Conservation (phyloP, 164 flowering plant species). For the Piper betle region DNA sequence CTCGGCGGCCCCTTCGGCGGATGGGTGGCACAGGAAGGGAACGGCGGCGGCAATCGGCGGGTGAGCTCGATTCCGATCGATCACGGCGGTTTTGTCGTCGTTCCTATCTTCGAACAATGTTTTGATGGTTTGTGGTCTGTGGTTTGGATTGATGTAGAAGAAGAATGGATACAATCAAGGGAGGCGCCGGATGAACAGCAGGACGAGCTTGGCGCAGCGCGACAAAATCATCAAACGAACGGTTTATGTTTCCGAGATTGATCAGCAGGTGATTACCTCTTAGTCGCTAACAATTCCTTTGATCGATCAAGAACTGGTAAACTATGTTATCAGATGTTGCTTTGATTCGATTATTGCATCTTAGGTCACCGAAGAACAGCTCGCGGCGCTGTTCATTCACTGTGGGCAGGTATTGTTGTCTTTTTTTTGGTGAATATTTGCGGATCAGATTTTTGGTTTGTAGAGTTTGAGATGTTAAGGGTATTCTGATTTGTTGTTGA, state of each 20-base stretch:
- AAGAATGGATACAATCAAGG: conserved; percentile 43
- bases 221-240: conserved; percentile 83
- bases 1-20: conserved; percentile 18
- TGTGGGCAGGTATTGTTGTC: conserved; percentile 49
- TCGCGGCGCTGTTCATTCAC: conserved; percentile 52
- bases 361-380: conserved; percentile 60
- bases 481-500: conserved; percentile 1
- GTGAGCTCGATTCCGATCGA: conserved; percentile 14
- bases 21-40: conserved; percentile 10
- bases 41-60: conserved; percentile 25
- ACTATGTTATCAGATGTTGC: not conserved
- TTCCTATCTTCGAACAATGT: not conserved
- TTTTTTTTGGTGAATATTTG: not conserved
- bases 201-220: conserved; percentile 80
- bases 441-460: not conserved
- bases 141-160: conserved; percentile 24
- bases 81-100: too few species aligned
- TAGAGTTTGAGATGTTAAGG: too few species aligned
- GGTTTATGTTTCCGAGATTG: conserved; percentile 90
- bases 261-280: conserved; percentile 53
- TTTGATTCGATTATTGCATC: not conserved
- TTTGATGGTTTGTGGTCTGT: not conserved
- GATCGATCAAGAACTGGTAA: not conserved
- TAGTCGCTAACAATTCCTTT: not conserved
- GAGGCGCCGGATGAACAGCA: conserved; percentile 53